Evolutionary conservation across 306 rosid genomes (phyloP), one percentile per base, ranked within the genome.

Genomic region (Betula pendula): DNA sequence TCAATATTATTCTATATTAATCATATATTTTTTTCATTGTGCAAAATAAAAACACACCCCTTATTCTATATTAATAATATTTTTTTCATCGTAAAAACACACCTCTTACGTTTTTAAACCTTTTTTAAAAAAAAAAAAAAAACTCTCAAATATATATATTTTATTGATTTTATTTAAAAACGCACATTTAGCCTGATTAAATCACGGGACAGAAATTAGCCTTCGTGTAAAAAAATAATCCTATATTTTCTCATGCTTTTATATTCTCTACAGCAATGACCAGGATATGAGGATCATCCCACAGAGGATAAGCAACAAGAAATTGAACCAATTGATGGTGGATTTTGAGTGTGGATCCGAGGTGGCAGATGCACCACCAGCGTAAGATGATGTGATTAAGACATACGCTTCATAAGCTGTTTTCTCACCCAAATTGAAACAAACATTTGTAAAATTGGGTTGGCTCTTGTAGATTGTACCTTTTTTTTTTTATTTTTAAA

Each of bases 291-390:
- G 71, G 69, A 84, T 84, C 70, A 82, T 89, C 38, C 93, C 76
- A 48, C 90, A 90, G 73, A 90, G 86, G 81, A 89, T 94, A 44
- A 90, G 92, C 89, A 92, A 90, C 90, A 90, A 92, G 86, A 94
- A 94, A 84, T 66, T 94, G 87, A 90, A 86, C 87, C 85, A 94
- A 82, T 65, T 92, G 74, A 90, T 90, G 92, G 91, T 90, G 82
- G 85, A 84, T 66, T 89, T 85, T 53, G 79, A 76, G 74, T 80
- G 55, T 75, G 90, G 65, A 76, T 9, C 81, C 22, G 75, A 33
- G 33, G 66, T 74, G 49, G 70, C 49, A 68, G 77, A 84, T 59
- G 63, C n/a, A 15, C 35, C 20, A 47, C 24, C 48, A 35, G 19
- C 31, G 6, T 3, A 2, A 11, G 27, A 2, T 52, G 20, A 24